Percentiles rank a stretch among this genome's conserved stretches.
These are phyloP conservation scores for Elsinoe fawcettii DNA, from an alignment of 2,329 filamentous ascomycete genomes.

Conservation along the genomic window DNA sequence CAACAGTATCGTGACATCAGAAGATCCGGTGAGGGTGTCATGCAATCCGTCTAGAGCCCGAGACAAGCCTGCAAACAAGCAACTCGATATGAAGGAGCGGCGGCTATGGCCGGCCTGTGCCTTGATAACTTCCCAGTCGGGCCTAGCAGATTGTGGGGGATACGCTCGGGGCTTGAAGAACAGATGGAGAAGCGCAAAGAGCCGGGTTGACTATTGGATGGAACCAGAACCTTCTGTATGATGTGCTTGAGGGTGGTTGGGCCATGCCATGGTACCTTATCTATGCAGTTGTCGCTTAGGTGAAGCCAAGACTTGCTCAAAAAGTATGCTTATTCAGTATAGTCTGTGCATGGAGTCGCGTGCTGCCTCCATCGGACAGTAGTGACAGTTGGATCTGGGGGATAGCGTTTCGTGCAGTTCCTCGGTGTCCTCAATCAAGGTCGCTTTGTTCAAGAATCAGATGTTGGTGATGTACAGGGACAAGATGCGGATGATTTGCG, in stretches of 20 bases:
- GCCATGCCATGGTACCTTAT: background rate
- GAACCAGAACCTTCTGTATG: background rate
- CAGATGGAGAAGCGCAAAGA: constrained; percentile 7
- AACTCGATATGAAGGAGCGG: background rate
- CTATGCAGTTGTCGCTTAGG: background rate
- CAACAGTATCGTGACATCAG: too few species aligned
- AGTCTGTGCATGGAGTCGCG: background rate
- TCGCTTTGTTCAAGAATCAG: too few species aligned
- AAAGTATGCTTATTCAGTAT: background rate
- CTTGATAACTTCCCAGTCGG: constrained; percentile 3
- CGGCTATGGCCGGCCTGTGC: constrained; percentile 11
- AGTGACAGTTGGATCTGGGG: too few species aligned
- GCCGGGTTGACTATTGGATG: constrained; percentile 6
- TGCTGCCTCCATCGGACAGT: too few species aligned
- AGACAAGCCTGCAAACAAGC: background rate
- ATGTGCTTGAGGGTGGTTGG: background rate
- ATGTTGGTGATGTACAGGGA: background rate
- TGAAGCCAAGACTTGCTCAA: constrained; percentile 4
- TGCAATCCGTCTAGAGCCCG: background rate
- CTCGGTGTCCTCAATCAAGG: too few species aligned
- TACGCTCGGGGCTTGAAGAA: constrained; percentile 8
- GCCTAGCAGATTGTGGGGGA: constrained; percentile 8
- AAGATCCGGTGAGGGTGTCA: too few species aligned
- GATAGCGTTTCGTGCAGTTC: too few species aligned
- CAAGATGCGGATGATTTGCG: constrained; percentile 5